phyloP scores from a whole-genome alignment of 257 asterid species.

The Solanum gracilifrons region DNA sequence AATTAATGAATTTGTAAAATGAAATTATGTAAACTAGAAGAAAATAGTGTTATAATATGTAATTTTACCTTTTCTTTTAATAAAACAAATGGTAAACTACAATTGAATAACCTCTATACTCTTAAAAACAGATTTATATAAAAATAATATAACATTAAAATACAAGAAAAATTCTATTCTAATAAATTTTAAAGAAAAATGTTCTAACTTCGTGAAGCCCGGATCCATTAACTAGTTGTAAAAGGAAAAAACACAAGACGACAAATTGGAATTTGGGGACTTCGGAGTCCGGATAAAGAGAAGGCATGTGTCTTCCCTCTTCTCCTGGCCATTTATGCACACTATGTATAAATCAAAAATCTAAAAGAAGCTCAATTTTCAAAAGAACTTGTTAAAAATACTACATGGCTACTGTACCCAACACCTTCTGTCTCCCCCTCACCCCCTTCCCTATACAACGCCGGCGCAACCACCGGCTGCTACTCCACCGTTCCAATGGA shows the following conservation, averaged over 20 bases:
- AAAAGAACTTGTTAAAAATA: not conserved
- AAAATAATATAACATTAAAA: too few species aligned
- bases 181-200: too few species aligned
- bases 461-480: not conserved
- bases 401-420: slow-evolving; percentile 2
- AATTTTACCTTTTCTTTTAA: too few species aligned
- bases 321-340: not conserved
- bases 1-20: too few species aligned
- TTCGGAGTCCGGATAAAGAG: not conserved
- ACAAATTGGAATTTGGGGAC: not conserved
- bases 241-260: not conserved
- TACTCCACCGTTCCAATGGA: not conserved
- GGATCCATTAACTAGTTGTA: too few species aligned
- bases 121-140: too few species aligned
- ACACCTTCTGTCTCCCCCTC: not conserved
- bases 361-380: not conserved
- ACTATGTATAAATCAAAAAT: not conserved
- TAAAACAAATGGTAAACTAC: too few species aligned
- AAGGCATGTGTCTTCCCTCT: not conserved
- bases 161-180: too few species aligned
- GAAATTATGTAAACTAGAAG: too few species aligned
- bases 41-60: too few species aligned
- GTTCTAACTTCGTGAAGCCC: too few species aligned
- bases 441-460: not conserved
- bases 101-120: too few species aligned